phyloP scores from a whole-genome alignment of 2,329 filamentous ascomycete species.

The Plenodomus tracheiphilus region DNA sequence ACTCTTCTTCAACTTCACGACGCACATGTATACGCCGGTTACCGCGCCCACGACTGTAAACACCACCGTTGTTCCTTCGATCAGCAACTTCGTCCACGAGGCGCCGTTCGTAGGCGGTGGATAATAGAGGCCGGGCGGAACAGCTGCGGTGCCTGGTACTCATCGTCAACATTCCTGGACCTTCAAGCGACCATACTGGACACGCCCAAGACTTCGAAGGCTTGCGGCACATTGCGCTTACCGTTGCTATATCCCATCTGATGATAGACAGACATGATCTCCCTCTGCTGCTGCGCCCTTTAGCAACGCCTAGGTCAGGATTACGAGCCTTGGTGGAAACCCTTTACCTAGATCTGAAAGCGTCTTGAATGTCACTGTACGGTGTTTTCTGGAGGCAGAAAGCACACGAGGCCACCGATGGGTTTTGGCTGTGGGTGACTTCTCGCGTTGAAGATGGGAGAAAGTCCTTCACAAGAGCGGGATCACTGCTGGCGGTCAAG shows the following conservation, averaged over 20 bases:
- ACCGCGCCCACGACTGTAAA: background rate
- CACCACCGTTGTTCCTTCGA: background rate
- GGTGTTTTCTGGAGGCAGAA: background rate
- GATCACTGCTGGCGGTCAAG: background rate
- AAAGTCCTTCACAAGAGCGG: background rate
- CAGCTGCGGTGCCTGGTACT: background rate
- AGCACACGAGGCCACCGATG: background rate
- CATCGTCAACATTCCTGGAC: background rate
- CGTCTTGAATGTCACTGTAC: too few species aligned
- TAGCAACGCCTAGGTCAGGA: background rate
- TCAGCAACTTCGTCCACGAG: background rate
- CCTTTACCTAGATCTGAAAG: background rate
- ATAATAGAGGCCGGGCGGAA: background rate
- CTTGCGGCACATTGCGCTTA: background rate
- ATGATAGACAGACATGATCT: background rate
- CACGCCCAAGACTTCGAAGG: background rate
- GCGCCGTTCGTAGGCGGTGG: background rate
- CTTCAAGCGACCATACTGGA: too few species aligned
- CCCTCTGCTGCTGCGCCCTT: background rate
- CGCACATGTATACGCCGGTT: background rate
- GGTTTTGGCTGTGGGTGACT: background rate
- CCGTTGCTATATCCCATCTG: background rate
- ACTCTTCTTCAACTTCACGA: background rate
- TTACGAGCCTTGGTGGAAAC: background rate
- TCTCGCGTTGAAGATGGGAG: background rate